phyloP scores from a whole-genome alignment of 2,329 filamentous ascomycete genomes.

The Botrytis tulipae region DNA sequence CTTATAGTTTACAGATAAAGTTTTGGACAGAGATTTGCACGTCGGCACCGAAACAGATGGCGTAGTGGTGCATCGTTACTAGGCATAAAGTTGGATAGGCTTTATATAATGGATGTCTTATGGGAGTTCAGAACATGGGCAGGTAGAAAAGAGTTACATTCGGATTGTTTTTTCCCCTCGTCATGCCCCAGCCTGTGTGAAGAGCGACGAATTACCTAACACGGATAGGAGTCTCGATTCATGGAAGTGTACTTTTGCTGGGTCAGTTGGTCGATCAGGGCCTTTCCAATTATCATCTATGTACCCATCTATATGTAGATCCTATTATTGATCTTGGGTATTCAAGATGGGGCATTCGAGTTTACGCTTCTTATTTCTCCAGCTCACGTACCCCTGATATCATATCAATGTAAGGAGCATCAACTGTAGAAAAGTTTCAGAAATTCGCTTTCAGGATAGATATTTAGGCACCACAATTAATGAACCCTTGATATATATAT shows the following conservation, averaged over 20 bases:
- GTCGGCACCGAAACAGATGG: neutral
- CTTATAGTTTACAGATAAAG: neutral
- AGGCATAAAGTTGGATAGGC: conserved; percentile 8
- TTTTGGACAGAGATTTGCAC: neutral
- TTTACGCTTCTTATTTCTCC: neutral
- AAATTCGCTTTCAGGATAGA: conserved; percentile 6
- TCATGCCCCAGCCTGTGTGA: neutral
- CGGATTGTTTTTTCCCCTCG: neutral
- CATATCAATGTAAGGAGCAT: conserved; percentile 10
- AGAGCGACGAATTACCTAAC: neutral
- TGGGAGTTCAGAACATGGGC: neutral
- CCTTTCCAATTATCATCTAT: conserved; percentile 1
- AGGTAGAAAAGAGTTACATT: neutral
- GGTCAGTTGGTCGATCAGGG: neutral
- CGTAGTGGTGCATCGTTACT: neutral
- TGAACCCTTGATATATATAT: conserved; percentile 12
- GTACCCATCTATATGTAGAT: conserved; percentile 8
- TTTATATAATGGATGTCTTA: neutral
- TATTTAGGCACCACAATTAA: conserved; percentile 16
- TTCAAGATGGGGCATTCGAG: neutral
- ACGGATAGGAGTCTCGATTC: neutral
- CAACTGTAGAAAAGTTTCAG: conserved; percentile 10
- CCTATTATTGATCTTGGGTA: neutral
- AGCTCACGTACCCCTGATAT: neutral
- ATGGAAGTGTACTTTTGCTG: neutral